Evolutionary conservation across 2,329 filamentous ascomycete genomes (phyloP).

Genomic region (Cladosporium sp.): DNA sequence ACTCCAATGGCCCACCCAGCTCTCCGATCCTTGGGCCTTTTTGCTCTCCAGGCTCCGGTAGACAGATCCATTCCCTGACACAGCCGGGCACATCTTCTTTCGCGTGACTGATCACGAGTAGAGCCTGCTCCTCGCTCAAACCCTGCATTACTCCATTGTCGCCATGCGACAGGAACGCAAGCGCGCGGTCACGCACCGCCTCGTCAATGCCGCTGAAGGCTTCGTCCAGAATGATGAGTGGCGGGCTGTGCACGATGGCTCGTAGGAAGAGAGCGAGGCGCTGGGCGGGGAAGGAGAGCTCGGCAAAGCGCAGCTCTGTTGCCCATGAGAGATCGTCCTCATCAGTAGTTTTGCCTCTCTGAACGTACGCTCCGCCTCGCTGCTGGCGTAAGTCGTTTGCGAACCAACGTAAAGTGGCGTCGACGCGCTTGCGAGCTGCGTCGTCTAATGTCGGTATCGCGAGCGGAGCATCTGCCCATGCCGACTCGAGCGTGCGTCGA

Average conservation of each 20-base stretch:
- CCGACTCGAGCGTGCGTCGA: conserved; percentile 72
- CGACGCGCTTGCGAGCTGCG: conserved; percentile 57
- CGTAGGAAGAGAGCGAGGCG: conserved; percentile 76
- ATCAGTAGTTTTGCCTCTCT: not conserved
- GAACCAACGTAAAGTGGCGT: conserved; percentile 72
- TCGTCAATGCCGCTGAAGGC: conserved; percentile 50
- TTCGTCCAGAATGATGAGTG: conserved; percentile 50
- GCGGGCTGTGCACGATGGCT: conserved; percentile 42
- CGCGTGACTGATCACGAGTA: conserved; percentile 90
- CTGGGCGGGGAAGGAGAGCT: conserved; percentile 75
- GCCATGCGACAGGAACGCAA: conserved; percentile 65
- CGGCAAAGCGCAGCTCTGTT: conserved; percentile 63
- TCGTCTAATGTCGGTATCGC: conserved; percentile 62
- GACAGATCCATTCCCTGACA: conserved; percentile 77
- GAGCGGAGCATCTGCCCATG: conserved; percentile 85
- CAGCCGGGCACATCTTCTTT: conserved; percentile 84
- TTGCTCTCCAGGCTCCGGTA: conserved; percentile 70
- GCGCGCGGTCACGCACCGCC: conserved; percentile 74
- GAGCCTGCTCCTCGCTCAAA: conserved; percentile 66
- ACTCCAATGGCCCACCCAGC: conserved; percentile 39
- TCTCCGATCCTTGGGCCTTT: conserved; percentile 59
- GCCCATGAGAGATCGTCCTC: conserved; percentile 57
- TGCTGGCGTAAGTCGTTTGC: conserved; percentile 64
- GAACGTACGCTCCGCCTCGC: not conserved
- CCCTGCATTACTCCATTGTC: conserved; percentile 55